phyloP scores from a whole-genome alignment of 1,139 yeast species.

The Hansenula sp. region DNA sequence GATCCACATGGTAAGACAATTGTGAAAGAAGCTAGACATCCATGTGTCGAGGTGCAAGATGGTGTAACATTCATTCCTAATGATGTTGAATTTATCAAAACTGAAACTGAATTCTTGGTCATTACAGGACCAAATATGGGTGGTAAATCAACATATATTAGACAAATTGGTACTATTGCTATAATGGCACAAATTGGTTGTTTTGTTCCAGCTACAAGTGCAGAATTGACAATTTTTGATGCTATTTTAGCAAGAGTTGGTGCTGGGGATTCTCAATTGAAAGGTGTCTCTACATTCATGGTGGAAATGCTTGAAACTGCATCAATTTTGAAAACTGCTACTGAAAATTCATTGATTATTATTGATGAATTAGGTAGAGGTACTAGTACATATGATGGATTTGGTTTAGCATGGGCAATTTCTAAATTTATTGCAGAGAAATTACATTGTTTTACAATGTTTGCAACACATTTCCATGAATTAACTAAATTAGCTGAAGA shows the following conservation, averaged over 20 bases:
- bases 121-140: constrained; percentile 99
- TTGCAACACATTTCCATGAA: constrained; percentile 98
- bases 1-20: constrained; percentile 45
- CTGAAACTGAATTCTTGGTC: constrained; percentile 62
- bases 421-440: constrained; percentile 75
- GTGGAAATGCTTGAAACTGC: constrained; percentile 97
- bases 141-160: constrained; percentile 91
- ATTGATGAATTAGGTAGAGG: constrained; percentile 97
- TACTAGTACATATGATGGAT: constrained; percentile 95
- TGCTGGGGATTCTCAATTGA: constrained; percentile 94
- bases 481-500: constrained; percentile 71
- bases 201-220: constrained; percentile 72
- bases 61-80: constrained; percentile 84
- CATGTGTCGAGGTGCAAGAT: constrained; percentile 89
- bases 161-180: constrained; percentile 88
- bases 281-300: constrained; percentile 97
- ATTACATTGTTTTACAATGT: constrained; percentile 73
- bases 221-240: constrained; percentile 81
- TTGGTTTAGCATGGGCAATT: constrained; percentile 96
- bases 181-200: constrained; percentile 92
- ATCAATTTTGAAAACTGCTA: constrained; percentile 82
- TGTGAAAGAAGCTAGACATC: constrained; percentile 79
- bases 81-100: constrained; percentile 57
- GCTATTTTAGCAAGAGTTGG: constrained; percentile 96
- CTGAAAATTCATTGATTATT: constrained; percentile 77